These are phyloP conservation scores for Ganoderma lingzhi DNA, from an alignment of 1,284 basidiomycete species.

Conservation along the genomic window DNA sequence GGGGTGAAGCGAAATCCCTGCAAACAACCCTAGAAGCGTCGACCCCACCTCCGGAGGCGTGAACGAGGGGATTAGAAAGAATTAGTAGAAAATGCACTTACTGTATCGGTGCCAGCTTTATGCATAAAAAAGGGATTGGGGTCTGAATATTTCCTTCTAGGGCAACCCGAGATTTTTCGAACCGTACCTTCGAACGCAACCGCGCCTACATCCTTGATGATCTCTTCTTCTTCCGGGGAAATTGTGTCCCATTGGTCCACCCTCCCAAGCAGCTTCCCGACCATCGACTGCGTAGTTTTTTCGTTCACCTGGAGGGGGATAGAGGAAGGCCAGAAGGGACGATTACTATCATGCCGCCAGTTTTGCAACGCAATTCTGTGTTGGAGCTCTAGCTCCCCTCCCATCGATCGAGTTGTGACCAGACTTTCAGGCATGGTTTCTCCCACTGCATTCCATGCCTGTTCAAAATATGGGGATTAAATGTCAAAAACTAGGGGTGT, in stretches of 20 bases:
- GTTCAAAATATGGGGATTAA: too few species aligned
- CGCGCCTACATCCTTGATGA: conserved; percentile 13
- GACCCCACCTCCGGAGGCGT: conserved; percentile 33
- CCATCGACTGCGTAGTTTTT: background rate
- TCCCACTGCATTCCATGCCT: too few species aligned
- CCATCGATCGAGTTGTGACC: too few species aligned
- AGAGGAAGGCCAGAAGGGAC: background rate
- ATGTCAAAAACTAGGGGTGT: too few species aligned
- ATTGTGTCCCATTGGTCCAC: background rate
- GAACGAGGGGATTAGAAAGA: background rate
- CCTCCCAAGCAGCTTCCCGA: background rate
- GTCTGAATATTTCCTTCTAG: conserved; percentile 8
- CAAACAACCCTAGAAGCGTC: conserved; percentile 28
- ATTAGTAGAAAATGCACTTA: background rate
- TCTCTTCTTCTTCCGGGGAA: background rate
- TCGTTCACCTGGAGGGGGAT: background rate
- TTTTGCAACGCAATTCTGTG: too few species aligned
- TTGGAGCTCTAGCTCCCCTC: too few species aligned
- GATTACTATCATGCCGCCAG: too few species aligned
- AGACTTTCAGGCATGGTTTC: too few species aligned
- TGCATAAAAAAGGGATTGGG: background rate
- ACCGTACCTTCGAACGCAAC: conserved; percentile 22
- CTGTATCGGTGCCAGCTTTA: conserved; percentile 28
- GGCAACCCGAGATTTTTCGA: too few species aligned
- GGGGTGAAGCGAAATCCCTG: conserved; percentile 33